phyloP scores from a whole-genome alignment of 352 stramenopile species.

The Pseudoperonospora humuli region DNA sequence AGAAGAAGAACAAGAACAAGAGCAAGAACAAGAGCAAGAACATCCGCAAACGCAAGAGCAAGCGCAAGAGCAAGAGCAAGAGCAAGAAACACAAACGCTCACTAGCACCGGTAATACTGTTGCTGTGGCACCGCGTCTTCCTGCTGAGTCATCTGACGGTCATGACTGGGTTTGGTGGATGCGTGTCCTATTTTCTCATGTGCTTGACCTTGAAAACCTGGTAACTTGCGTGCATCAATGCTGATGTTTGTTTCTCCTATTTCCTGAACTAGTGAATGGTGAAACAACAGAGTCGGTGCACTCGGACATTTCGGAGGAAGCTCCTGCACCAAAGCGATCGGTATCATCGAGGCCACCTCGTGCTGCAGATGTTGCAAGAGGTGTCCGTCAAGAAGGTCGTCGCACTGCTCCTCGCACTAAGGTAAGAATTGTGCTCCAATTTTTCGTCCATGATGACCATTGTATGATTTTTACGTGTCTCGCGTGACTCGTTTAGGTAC shows the following conservation, averaged over 20 bases:
- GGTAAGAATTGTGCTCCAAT: slow-evolving; percentile 4
- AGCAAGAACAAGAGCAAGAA: slow-evolving; percentile 6
- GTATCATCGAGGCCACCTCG: slow-evolving; percentile 10
- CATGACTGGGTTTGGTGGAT: slow-evolving; percentile 23
- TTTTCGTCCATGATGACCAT: background rate
- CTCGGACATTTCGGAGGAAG: slow-evolving; percentile 16
- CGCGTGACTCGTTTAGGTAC: slow-evolving; percentile 1
- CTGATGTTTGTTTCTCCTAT: slow-evolving; percentile 6
- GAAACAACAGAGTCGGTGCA: slow-evolving; percentile 8
- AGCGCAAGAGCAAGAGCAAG: slow-evolving; percentile 4
- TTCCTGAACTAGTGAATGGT: slow-evolving; percentile 7
- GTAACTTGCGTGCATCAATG: background rate
- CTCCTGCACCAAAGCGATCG: background rate
- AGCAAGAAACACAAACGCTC: slow-evolving; percentile 4
- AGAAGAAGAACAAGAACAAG: slow-evolving; percentile 1
- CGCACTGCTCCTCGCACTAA: background rate
- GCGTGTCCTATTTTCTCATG: slow-evolving; percentile 21
- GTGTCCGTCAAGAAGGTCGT: slow-evolving; percentile 9
- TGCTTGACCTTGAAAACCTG: background rate
- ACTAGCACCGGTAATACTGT: slow-evolving; percentile 3
- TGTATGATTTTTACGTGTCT: background rate
- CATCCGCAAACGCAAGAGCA: slow-evolving; percentile 7
- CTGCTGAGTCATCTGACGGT: slow-evolving; percentile 5
- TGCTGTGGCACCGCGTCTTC: background rate
- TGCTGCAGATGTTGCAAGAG: slow-evolving; percentile 5